Evolutionary conservation across 179 eudicot species (phyloP).

Genomic region (Pouteria campechiana): DNA sequence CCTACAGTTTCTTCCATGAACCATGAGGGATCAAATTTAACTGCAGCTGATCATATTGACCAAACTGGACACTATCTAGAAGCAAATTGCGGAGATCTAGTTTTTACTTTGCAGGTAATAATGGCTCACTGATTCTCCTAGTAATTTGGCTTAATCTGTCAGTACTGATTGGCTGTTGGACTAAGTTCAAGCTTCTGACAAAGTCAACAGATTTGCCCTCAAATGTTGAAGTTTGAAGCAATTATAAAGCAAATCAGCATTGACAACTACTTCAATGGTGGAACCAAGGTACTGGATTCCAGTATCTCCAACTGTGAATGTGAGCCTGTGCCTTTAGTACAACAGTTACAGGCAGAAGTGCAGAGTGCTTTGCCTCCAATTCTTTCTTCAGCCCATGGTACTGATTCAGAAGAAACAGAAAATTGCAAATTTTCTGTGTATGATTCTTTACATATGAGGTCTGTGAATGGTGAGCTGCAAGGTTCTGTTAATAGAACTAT

Average conservation of each 20-base stretch:
- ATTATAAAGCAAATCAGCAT: constrained; percentile 48
- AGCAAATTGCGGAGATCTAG: constrained; percentile 30
- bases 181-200: constrained; percentile 30
- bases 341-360: constrained; percentile 50
- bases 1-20: too few relatives aligned
- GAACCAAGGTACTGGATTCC: constrained; percentile 10
- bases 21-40: too few relatives aligned
- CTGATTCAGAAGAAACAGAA: constrained; percentile 11
- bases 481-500: constrained; percentile 8
- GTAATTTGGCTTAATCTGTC: too few relatives aligned
- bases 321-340: constrained; percentile 29
- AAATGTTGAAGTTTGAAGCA: constrained; percentile 55
- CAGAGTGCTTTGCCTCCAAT: constrained; percentile 44
- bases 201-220: constrained; percentile 67
- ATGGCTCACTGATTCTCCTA: constrained; percentile 8
- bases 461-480: too few relatives aligned
- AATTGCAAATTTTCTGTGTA: constrained; percentile 16
- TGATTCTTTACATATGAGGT: not conserved
- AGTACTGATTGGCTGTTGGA: too few relatives aligned
- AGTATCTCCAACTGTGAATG: constrained; percentile 12
- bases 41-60: too few relatives aligned
- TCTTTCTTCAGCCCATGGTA: constrained; percentile 20
- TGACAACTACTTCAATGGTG: constrained; percentile 40
- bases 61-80: constrained; percentile 38
- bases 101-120: constrained; percentile 58